These are phyloP conservation scores for Ramalina intermedia DNA, from an alignment of 495 filamentous ascomycete species.

Conservation along the genomic window DNA sequence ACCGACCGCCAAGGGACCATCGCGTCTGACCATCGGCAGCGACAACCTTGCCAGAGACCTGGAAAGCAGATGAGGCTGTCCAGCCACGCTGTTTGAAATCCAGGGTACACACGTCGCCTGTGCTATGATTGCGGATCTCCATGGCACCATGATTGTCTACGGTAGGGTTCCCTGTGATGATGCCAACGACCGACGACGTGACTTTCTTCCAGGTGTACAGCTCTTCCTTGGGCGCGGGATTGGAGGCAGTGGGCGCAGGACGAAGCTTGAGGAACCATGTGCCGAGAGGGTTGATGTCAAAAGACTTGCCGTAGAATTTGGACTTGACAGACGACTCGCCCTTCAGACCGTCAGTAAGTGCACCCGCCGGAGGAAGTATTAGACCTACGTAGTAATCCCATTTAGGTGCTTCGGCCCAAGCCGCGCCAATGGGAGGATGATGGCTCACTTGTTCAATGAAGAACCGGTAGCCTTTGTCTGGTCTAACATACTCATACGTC, in stretches of 20 bases:
- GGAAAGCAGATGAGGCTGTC: conserved; percentile 82
- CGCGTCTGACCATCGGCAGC: conserved; percentile 61
- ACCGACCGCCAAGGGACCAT: conserved; percentile 83
- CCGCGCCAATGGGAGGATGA: conserved; percentile 89
- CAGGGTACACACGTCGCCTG: conserved; percentile 75
- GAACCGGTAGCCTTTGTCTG: conserved; percentile 95
- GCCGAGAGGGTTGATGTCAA: conserved; percentile 90
- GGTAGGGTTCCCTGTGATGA: conserved; percentile 89
- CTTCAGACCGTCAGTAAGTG: conserved; percentile 16
- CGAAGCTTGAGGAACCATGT: conserved; percentile 93
- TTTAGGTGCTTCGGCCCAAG: conserved; percentile 79
- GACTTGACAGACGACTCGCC: conserved; percentile 94
- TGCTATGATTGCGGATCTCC: conserved; percentile 94
- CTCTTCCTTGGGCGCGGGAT: conserved; percentile 57
- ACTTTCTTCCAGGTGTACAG: conserved; percentile 99
- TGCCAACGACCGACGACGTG: conserved; percentile 91
- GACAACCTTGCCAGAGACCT: conserved; percentile 75
- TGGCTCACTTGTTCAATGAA: conserved; percentile 98
- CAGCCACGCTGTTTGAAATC: conserved; percentile 95
- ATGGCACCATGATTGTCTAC: conserved; percentile 98
- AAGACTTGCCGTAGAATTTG: conserved; percentile 94
- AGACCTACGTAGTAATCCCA: conserved; percentile 80
- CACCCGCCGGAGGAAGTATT: background rate
- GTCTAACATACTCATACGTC: conserved; percentile 90
- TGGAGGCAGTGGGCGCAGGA: conserved; percentile 29